Percentiles rank a stretch among this genome's conserved stretches.
Evolutionary conservation across 306 rosid species (phyloP).

Genomic region (Prunus mira): DNA sequence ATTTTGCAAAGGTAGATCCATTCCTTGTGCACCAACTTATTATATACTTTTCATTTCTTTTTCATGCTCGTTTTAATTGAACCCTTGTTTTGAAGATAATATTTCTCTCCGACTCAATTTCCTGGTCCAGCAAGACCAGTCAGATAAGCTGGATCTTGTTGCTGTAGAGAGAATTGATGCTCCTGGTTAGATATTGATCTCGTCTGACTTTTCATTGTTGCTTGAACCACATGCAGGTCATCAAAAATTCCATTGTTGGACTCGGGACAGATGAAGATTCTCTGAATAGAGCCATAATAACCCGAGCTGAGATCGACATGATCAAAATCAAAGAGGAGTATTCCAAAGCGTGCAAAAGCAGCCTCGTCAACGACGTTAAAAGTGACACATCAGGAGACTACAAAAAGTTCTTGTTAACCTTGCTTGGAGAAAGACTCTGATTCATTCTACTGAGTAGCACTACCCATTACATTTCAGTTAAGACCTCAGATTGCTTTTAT

Average conservation of each 20-base stretch:
- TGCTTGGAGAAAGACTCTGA: slow-evolving; percentile 69
- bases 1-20: slow-evolving; percentile 76
- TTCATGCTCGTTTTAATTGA: no score
- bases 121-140: no score
- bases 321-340: slow-evolving; percentile 60
- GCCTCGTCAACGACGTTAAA: slow-evolving; percentile 55
- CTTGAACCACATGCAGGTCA: slow-evolving; percentile 49
- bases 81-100: no score
- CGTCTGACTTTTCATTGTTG: neutral
- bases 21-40: neutral
- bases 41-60: no score
- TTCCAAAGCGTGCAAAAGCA: slow-evolving; percentile 41
- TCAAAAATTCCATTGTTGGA: slow-evolving; percentile 62
- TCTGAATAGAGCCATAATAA: slow-evolving; percentile 71
- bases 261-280: slow-evolving; percentile 91
- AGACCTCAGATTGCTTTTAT: slow-evolving; percentile 20
- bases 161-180: neutral
- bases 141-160: neutral
- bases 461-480: neutral
- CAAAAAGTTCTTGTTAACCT: slow-evolving; percentile 70
- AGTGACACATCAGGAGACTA: slow-evolving; percentile 87
- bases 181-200: neutral
- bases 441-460: slow-evolving; percentile 5
- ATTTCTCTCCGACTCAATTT: no score
- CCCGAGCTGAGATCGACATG: slow-evolving; percentile 75